Percentiles rank a stretch among this genome's conserved stretches.
Evolutionary conservation across 1,284 basidiomycete species (phyloP).

Genomic region (Rhodotorula sp.): DNA sequence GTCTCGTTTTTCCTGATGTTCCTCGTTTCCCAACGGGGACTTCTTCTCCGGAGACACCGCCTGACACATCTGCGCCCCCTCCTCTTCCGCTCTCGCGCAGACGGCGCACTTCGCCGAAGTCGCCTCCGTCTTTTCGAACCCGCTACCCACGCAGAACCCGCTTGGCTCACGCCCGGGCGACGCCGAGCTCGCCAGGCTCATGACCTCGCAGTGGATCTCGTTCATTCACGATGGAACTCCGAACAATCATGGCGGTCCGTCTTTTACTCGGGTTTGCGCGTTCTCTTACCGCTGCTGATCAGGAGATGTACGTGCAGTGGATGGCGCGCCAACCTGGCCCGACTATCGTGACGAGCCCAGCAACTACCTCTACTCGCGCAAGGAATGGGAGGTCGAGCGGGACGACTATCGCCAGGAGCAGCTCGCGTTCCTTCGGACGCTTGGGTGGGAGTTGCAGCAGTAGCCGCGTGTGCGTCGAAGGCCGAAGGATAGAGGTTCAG

Average conservation of each 20-base stretch:
- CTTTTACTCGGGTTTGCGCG: not conserved
- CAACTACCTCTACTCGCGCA: conserved; percentile 22
- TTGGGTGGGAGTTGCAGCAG: conserved; percentile 15
- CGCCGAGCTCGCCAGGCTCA: conserved; percentile 39
- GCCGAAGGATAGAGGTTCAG: no score
- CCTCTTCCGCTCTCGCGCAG: not conserved
- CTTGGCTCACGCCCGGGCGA: conserved; percentile 40
- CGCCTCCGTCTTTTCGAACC: conserved; percentile 42
- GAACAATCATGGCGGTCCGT: conserved; percentile 33
- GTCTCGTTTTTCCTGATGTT: not conserved
- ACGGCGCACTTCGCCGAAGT: conserved; percentile 42
- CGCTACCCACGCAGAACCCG: conserved; percentile 41
- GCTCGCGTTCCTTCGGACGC: conserved; percentile 27
- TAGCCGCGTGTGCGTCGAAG: no score
- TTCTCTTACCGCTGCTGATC: no score
- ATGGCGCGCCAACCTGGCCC: conserved; percentile 36
- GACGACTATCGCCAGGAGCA: conserved; percentile 31
- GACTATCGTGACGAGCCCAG: conserved; percentile 20
- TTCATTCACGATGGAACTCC: conserved; percentile 43
- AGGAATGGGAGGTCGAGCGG: conserved; percentile 15
- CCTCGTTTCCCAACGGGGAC: not conserved
- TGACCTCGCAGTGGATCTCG: conserved; percentile 44
- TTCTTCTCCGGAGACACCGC: not conserved
- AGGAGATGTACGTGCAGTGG: no score
- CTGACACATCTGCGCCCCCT: not conserved